Percentiles rank a stretch among this genome's conserved stretches.
Evolutionary conservation across 495 filamentous ascomycete genomes (phyloP).

Genomic region (Neurospora africana): DNA sequence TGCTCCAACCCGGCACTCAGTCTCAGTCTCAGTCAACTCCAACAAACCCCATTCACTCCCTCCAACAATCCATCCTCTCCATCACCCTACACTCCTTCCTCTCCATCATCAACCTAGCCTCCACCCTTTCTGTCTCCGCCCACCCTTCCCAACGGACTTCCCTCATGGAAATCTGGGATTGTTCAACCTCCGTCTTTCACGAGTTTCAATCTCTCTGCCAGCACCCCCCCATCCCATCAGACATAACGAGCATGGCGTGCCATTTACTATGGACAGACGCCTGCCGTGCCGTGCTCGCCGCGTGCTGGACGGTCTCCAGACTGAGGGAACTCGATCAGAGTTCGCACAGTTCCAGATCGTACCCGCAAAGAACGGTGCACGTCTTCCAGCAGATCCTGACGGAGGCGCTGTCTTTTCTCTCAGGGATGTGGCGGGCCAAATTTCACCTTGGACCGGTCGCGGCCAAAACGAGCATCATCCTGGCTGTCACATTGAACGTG

Average conservation of each 20-base stretch:
- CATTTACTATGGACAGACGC: constrained; percentile 14
- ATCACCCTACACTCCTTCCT: constrained; percentile 8
- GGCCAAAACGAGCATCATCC: constrained; percentile 3
- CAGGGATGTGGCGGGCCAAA: background rate
- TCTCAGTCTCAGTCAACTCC: background rate
- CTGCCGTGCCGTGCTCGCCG: constrained; percentile 4
- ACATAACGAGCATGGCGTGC: background rate
- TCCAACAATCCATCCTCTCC: constrained; percentile 11
- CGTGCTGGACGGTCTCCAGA: constrained; percentile 5
- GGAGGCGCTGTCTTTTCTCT: background rate
- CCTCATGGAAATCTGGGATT: constrained; percentile 14
- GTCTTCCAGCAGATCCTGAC: constrained; percentile 7
- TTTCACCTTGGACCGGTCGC: constrained; percentile 11
- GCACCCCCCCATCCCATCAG: background rate
- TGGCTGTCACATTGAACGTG: constrained; percentile 1
- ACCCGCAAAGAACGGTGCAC: constrained; percentile 5
- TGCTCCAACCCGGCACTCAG: background rate
- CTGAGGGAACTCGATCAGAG: constrained; percentile 1
- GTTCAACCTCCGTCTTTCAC: constrained; percentile 7
- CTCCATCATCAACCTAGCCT: constrained; percentile 2
- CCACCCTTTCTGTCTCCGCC: background rate
- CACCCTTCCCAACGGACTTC: background rate
- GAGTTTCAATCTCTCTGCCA: constrained; percentile 11
- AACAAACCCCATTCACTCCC: constrained; percentile 2
- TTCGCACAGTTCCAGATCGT: background rate